These are phyloP conservation scores for Diatrype stigma DNA, from an alignment of 2,329 filamentous ascomycete species.

Conservation along the genomic window DNA sequence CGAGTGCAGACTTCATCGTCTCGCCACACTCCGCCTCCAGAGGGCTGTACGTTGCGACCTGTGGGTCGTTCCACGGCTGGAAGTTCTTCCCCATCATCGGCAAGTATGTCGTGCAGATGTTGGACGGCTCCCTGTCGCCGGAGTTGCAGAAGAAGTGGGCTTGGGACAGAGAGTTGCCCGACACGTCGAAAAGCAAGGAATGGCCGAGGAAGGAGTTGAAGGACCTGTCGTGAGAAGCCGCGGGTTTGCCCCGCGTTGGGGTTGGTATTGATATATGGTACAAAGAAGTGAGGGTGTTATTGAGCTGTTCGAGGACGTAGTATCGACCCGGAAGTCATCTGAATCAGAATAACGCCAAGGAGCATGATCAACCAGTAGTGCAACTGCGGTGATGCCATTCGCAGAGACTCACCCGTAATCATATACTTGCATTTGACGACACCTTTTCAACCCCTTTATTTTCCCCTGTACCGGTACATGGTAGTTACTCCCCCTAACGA, in stretches of 20 bases:
- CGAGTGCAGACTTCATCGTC: constrained; percentile 59
- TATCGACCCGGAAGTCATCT: no score
- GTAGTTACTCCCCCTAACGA: no score
- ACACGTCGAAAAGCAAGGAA: constrained; percentile 47
- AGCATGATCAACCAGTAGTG: no score
- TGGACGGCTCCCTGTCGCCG: constrained; percentile 36
- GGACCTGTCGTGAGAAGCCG: constrained; percentile 34
- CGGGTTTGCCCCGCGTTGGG: not conserved
- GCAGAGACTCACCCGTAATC: no score
- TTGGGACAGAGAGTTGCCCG: constrained; percentile 55
- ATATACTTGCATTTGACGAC: no score
- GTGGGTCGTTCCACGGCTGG: constrained; percentile 64
- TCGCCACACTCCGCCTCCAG: constrained; percentile 47
- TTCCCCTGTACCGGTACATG: no score
- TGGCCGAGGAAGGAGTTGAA: constrained; percentile 49
- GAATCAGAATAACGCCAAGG: no score
- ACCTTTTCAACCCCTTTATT: no score
- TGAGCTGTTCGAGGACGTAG: no score
- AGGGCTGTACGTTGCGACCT: constrained; percentile 59
- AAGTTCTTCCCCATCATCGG: constrained; percentile 64
- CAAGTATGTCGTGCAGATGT: constrained; percentile 54
- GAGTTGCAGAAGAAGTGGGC: constrained; percentile 45
- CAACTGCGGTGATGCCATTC: no score
- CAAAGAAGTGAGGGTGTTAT: no score
- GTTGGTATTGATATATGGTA: no score